Conservation (phyloP, 495 filamentous ascomycete genomes). For the Penicillium samsonianum region DNA sequence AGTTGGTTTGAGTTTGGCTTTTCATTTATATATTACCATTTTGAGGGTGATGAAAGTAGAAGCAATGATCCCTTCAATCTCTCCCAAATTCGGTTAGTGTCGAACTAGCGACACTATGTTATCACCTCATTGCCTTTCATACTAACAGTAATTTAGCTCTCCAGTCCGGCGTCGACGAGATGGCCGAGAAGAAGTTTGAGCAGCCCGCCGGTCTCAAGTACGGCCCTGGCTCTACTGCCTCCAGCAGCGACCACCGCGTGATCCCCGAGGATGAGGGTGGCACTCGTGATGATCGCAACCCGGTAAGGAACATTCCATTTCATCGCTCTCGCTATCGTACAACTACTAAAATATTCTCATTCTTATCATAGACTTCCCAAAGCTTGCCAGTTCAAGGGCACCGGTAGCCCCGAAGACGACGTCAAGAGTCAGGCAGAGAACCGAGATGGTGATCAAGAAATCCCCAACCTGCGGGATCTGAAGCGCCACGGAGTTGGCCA, state of each 20-base stretch:
- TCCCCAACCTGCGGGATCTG: conserved; percentile 34
- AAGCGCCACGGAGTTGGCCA: conserved; percentile 31
- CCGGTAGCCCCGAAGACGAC: conserved; percentile 55
- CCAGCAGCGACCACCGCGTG: conserved; percentile 52
- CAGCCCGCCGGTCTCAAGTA: conserved; percentile 44
- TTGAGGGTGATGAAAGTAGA: too few species aligned
- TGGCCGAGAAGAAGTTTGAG: conserved; percentile 48
- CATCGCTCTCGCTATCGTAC: background rate
- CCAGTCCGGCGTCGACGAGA: conserved; percentile 56
- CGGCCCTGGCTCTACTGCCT: conserved; percentile 48
- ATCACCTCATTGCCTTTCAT: background rate
- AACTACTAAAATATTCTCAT: conserved; percentile 11
- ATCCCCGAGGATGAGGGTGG: conserved; percentile 57
- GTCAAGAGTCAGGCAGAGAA: conserved; percentile 36
- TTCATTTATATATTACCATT: too few species aligned
- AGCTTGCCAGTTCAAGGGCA: conserved; percentile 52
- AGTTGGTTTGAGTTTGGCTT: too few species aligned
- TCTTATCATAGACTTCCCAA: conserved; percentile 40
- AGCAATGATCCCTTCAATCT: too few species aligned
- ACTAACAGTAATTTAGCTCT: conserved; percentile 32
- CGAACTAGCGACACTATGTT: too few species aligned
- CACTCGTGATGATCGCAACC: conserved; percentile 45
- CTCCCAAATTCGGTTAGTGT: too few species aligned
- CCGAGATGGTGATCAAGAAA: conserved; percentile 47
- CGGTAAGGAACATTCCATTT: conserved; percentile 25